Base-by-base conservation (phyloP, 331 rosid species). In the Prunus yedoensis region DNA sequence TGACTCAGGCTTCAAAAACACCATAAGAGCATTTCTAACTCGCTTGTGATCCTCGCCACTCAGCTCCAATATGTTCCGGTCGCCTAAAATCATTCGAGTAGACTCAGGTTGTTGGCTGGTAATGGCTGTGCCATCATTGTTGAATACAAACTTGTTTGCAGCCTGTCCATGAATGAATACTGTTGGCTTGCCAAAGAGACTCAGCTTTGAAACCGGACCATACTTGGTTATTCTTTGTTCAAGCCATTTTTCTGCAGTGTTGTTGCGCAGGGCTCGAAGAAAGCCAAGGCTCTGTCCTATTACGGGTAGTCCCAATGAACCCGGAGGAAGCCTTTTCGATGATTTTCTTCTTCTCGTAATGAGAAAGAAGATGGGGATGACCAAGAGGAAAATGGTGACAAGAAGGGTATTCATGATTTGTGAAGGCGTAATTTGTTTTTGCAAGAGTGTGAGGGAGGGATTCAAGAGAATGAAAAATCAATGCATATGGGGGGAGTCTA, bases 1-100 rank as follows among this genome's bases (percentile, higher is more conserved):
- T 30, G 96, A 89, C 21, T 93, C 98, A 7, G 96, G 92, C 79
- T 84, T 88, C 86, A 91, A 80, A 85, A 91, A 93, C 17, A 85
- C 62, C 49, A 87, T 80, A 21, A 89, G 80, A 7, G 90, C 98
- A 45, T 51, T 66, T 80, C 98, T 83, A 8, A 91, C 89, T 13
- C 96, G 78, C 79, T 81, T 89, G 78, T 89, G 97, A 85, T 93
- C 93, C 17, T 75, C 79, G 1, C 81, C 85, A 9, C 7, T 78
- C 66, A 89, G 49, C 57, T 89, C 97, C 5, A 84, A 1, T 28
- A 91, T 46, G 69, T 43, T 89, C 43, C 84, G 50, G 0, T 88
- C 97, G 1, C 97, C 97, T n/a, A 93, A 30, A 41, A 91, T 84
- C 83, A 14, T 83, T 43, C 25, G 71, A 5, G 77, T 7, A 5